Evolutionary conservation across 2,329 filamentous ascomycete genomes (phyloP).

Genomic region (Fusarium foetens): DNA sequence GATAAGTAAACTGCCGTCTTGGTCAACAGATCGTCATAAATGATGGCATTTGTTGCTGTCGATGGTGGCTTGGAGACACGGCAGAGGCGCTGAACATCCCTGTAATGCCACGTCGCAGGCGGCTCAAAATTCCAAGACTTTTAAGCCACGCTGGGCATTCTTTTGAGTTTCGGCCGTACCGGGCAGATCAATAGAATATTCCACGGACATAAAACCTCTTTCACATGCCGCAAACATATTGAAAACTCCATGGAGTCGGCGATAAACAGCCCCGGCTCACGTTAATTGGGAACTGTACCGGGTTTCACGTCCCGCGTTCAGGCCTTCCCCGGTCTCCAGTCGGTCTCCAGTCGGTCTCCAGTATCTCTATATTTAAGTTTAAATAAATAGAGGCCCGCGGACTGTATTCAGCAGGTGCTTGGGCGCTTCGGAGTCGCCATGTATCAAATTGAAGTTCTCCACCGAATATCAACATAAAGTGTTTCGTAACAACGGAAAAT

Average conservation of each 20-base stretch:
- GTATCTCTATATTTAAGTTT: constrained; percentile 1
- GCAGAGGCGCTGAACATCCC: neutral
- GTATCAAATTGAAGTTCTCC: neutral
- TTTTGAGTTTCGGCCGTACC: neutral
- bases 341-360: neutral
- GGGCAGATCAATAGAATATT: neutral
- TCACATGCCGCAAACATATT: neutral
- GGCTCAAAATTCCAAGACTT: neutral
- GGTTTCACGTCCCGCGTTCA: neutral
- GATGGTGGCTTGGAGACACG: neutral
- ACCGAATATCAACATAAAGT: neutral
- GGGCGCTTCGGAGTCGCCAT: neutral
- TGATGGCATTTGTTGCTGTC: neutral
- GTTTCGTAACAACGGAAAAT: neutral
- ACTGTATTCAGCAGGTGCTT: neutral
- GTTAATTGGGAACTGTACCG: neutral
- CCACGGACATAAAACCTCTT: neutral
- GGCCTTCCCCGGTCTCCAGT: neutral
- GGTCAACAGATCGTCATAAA: neutral
- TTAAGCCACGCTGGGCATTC: neutral
- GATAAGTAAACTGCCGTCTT: neutral
- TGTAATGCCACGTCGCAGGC: neutral
- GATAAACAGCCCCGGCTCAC: neutral
- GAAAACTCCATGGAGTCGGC: neutral
- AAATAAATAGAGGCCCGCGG: neutral